These are phyloP conservation scores for Schizonepeta tenuifolia DNA, from an alignment of 257 asterid genomes.

Conservation along the genomic window DNA sequence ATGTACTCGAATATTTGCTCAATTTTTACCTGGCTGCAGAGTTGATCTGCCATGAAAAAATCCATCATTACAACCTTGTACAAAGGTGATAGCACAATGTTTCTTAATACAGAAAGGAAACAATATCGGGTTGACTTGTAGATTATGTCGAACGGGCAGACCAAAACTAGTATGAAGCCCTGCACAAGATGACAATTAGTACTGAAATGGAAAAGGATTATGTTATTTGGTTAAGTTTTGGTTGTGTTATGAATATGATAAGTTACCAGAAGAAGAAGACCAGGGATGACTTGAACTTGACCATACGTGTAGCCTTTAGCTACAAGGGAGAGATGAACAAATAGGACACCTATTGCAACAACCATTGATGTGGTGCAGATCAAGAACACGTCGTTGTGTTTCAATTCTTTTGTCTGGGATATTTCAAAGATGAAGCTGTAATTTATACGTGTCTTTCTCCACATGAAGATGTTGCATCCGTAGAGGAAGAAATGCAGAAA, in stretches of 20 bases:
- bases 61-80: slow-evolving; percentile 95
- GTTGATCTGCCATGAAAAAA: slow-evolving; percentile 97
- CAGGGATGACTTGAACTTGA: slow-evolving; percentile 76
- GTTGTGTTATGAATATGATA: not conserved
- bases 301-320: slow-evolving; percentile 69
- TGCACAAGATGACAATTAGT: slow-evolving; percentile 26
- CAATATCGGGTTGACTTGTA: slow-evolving; percentile 87
- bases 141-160: slow-evolving; percentile 77
- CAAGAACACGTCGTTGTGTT: slow-evolving; percentile 76
- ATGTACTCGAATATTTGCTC: not conserved
- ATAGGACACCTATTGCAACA: slow-evolving; percentile 66
- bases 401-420: slow-evolving; percentile 66
- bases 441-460: slow-evolving; percentile 84
- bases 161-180: slow-evolving; percentile 55
- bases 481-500: slow-evolving; percentile 82
- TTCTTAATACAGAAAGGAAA: slow-evolving; percentile 67
- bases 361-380: slow-evolving; percentile 77
- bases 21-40: slow-evolving; percentile 82
- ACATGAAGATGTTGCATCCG: slow-evolving; percentile 92
- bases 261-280: slow-evolving; percentile 73
- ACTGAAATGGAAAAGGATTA: not conserved
- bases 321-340: slow-evolving; percentile 72
- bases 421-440: slow-evolving; percentile 86
- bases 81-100: slow-evolving; percentile 75
- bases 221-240: not conserved